These are phyloP conservation scores for Backusella parvicylindrica DNA, from an alignment of 192 early-diverging fungal genomes.

Conservation along the genomic window DNA sequence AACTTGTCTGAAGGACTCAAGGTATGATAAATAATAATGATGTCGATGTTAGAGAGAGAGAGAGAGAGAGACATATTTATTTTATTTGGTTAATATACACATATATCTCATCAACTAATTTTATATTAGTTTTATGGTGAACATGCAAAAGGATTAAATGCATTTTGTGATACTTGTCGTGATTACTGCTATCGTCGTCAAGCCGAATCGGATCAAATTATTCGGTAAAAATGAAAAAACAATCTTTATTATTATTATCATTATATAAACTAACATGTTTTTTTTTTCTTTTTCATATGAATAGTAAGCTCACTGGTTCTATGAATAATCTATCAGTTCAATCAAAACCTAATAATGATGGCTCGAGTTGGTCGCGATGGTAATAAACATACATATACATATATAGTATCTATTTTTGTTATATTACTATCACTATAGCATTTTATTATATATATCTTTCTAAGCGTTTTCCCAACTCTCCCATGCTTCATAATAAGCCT, in stretches of 20 bases:
- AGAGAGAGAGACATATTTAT: too few species aligned
- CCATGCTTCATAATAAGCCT: conserved; percentile 40
- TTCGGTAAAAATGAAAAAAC: too few species aligned
- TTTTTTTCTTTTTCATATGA: too few species aligned
- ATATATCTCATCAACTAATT: background rate
- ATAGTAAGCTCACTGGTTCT: background rate
- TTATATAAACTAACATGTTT: background rate
- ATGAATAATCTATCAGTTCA: background rate
- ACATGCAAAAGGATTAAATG: conserved; percentile 59
- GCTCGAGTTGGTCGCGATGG: background rate
- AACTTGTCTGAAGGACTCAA: conserved; percentile 78
- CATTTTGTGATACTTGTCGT: conserved; percentile 57
- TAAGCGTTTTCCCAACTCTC: conserved; percentile 23
- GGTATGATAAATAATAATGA: conserved; percentile 41
- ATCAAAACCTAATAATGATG: background rate
- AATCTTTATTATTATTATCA: background rate
- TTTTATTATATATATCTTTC: background rate
- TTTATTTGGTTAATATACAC: too few species aligned
- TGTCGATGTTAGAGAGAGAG: too few species aligned
- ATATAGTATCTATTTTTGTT: background rate
- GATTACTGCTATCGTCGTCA: conserved; percentile 71
- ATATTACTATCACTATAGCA: background rate
- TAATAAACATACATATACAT: background rate
- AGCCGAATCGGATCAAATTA: conserved; percentile 58
- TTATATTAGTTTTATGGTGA: conserved; percentile 62